These are phyloP conservation scores for Aspergillus sp. DNA, from an alignment of 2,329 filamentous ascomycete genomes.

Conservation along the genomic window DNA sequence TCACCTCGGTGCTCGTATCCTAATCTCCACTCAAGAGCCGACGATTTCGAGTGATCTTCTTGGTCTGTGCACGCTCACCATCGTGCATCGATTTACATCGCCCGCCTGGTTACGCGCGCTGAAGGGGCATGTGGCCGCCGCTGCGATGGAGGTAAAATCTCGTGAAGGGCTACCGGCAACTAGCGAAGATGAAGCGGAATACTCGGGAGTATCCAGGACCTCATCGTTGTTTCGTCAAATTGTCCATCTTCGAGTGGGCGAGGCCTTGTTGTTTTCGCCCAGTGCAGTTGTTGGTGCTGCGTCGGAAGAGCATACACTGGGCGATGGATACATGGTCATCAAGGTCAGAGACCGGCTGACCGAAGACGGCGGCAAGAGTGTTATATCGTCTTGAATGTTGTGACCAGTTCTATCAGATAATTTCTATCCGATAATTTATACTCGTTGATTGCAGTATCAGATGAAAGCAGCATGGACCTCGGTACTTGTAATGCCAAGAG, in stretches of 20 bases:
- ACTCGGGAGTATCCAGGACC: too few species aligned
- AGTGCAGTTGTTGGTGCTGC: not conserved
- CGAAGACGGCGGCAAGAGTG: not conserved
- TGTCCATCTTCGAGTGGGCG: not conserved
- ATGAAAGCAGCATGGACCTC: too few species aligned
- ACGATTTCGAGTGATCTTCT: slow-evolving; percentile 66
- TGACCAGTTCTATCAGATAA: not conserved
- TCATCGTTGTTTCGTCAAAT: not conserved
- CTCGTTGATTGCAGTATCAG: too few species aligned
- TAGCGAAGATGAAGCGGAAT: too few species aligned
- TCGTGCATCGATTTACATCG: slow-evolving; percentile 69
- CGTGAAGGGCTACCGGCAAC: too few species aligned
- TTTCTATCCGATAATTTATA: too few species aligned
- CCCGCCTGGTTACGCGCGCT: slow-evolving; percentile 54
- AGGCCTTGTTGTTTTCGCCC: not conserved
- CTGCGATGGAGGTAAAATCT: too few species aligned
- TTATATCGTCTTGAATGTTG: not conserved
- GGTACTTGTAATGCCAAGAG: too few species aligned
- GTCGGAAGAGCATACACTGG: not conserved
- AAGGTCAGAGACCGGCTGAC: not conserved
- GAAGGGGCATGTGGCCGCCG: too few species aligned
- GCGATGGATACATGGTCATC: not conserved
- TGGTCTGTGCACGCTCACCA: slow-evolving; percentile 66
- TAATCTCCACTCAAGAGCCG: slow-evolving; percentile 75
- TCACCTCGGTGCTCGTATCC: slow-evolving; percentile 62